Evolutionary conservation across 805 yeast genomes (phyloP).

Genomic region (Ogataea henricii): DNA sequence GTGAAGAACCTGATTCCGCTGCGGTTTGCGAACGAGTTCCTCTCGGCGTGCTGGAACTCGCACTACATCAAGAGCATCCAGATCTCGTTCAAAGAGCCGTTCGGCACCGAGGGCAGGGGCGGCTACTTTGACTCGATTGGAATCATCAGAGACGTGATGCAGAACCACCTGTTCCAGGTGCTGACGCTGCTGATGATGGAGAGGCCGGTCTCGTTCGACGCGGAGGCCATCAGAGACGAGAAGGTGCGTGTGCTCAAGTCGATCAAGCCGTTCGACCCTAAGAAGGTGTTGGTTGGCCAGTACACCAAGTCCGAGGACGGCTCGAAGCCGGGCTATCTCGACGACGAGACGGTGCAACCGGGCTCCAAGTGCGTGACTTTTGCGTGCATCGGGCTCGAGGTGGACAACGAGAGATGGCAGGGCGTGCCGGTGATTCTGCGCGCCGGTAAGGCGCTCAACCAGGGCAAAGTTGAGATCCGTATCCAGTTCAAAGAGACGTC

Average conservation of each 20-base stretch:
- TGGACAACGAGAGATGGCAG: constrained; percentile 95
- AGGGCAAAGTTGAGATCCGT: constrained; percentile 92
- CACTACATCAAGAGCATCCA: constrained; percentile 78
- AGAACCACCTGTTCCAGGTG: constrained; percentile 93
- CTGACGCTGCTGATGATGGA: constrained; percentile 93
- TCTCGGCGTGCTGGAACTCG: constrained; percentile 87
- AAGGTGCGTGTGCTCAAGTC: constrained; percentile 91
- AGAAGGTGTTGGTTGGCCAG: constrained; percentile 83
- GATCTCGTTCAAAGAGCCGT: constrained; percentile 94
- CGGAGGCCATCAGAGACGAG: constrained; percentile 94
- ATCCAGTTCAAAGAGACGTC: constrained; percentile 88
- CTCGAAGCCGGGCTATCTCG: constrained; percentile 83
- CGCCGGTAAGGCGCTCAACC: constrained; percentile 97
- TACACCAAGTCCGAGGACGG: constrained; percentile 86
- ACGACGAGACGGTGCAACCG: constrained; percentile 84
- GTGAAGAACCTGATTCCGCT: constrained; percentile 89
- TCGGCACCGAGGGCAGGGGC: constrained; percentile 98
- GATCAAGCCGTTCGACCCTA: constrained; percentile 62
- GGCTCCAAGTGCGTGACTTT: constrained; percentile 88
- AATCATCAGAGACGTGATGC: constrained; percentile 97
- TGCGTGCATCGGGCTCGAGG: constrained; percentile 79
- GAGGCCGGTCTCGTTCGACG: constrained; percentile 86
- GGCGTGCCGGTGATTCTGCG: constrained; percentile 95
- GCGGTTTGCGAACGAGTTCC: constrained; percentile 87
- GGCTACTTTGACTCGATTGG: constrained; percentile 96